phyloP scores from a whole-genome alignment of 768 basidiomycete species.

The Hericium rajendrae region DNA sequence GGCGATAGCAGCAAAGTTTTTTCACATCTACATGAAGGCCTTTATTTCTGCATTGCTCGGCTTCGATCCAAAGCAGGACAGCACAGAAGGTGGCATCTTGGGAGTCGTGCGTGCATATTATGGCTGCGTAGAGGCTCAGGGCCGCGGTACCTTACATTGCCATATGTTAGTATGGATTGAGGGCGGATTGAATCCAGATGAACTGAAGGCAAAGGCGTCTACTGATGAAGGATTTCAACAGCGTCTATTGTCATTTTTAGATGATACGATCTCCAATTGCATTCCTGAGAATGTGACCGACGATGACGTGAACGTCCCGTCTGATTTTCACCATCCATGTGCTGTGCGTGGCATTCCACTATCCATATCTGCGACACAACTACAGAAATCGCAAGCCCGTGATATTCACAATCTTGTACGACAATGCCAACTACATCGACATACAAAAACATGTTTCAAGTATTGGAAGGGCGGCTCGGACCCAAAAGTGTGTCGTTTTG shows the following conservation, averaged over 20 bases:
- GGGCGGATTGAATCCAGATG: slow-evolving; percentile 7
- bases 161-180: slow-evolving; percentile 32
- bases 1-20: slow-evolving; percentile 29
- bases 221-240: slow-evolving; percentile 14
- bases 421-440: slow-evolving; percentile 25
- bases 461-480: slow-evolving; percentile 21
- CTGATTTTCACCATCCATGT: background rate
- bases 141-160: slow-evolving; percentile 29
- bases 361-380: background rate
- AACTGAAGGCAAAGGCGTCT: background rate
- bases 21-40: slow-evolving; percentile 29
- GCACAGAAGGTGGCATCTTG: slow-evolving; percentile 21
- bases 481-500: slow-evolving; percentile 20
- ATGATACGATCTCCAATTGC: slow-evolving; percentile 20
- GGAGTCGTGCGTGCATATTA: slow-evolving; percentile 28
- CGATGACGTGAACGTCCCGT: background rate
- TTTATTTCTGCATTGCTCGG: slow-evolving; percentile 25
- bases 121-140: slow-evolving; percentile 32
- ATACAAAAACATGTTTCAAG: slow-evolving; percentile 29
- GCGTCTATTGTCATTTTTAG: slow-evolving; percentile 16
- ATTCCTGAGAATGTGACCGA: slow-evolving; percentile 15
- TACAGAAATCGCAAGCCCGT: background rate
- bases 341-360: background rate
- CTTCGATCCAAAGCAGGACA: slow-evolving; percentile 9
- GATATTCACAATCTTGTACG: slow-evolving; percentile 12